Evolutionary conservation across 768 basidiomycete species (phyloP).

Genomic region (Tylopilus sp.): DNA sequence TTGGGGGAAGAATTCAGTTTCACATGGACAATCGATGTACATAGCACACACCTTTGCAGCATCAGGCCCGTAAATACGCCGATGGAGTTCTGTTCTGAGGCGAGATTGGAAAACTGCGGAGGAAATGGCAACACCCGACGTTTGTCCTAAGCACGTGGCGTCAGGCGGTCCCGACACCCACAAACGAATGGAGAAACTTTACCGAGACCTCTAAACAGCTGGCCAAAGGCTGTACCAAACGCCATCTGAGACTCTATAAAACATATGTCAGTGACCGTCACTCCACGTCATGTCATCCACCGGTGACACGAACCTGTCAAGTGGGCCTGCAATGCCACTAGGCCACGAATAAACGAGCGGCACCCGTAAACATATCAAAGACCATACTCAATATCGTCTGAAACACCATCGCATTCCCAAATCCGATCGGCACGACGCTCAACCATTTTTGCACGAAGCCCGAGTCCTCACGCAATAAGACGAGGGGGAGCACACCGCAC

Average conservation of each 20-base stretch:
- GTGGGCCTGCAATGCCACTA: constrained; percentile 1
- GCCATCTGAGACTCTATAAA: constrained; percentile 18
- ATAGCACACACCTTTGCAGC: constrained; percentile 5
- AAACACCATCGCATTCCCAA: constrained; percentile 8
- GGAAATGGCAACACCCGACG: constrained; percentile 19
- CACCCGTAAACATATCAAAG: too few relatives aligned
- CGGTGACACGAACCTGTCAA: background rate
- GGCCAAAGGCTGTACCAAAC: constrained; percentile 24
- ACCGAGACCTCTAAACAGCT: constrained; percentile 23
- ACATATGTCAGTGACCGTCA: background rate
- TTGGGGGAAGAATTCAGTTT: too few relatives aligned
- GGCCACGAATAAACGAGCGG: background rate
- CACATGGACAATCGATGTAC: too few relatives aligned
- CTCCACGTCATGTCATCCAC: background rate
- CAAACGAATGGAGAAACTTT: background rate
- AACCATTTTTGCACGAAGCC: constrained; percentile 21
- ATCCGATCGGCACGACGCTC: constrained; percentile 9
- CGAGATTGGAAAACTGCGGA: constrained; percentile 23
- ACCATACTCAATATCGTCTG: constrained; percentile 1
- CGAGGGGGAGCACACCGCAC: constrained; percentile 39
- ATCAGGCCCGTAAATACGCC: constrained; percentile 10
- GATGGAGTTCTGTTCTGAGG: constrained; percentile 12
- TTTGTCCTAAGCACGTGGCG: constrained; percentile 9
- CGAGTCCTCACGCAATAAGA: constrained; percentile 23
- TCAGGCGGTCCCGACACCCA: background rate